Base-by-base conservation (phyloP, 768 basidiomycete species). In the Suillus alpinus region DNA sequence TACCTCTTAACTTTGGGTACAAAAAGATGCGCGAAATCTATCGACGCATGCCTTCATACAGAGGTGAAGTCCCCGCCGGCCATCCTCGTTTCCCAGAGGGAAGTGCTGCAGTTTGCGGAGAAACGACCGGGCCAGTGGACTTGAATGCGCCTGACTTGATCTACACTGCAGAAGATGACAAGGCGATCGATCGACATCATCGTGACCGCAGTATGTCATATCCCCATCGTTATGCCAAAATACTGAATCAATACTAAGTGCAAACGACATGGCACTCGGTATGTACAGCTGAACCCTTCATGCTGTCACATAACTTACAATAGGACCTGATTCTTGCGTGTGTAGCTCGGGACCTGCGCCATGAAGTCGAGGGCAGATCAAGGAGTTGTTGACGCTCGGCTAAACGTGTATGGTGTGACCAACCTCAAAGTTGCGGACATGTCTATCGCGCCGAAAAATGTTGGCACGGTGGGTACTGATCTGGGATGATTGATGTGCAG, bases 331-430 rank as follows among this genome's bases (percentile, higher is more conserved):
- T 72, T 68, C 59, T 74, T 50, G 16, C 32, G 34, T 44, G 2
- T 46, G 2, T 58, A 87, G 85, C 75, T 86, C 14, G 86, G 86
- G 43, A 88, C 86, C 0, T 88, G 86, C 61, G 81, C 86, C 1
- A 88, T 89, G 86, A 87, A 85, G 67, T 78, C 85, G 1, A 78
- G 80, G 20, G 77, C 81, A 18, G 58, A 78, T 47, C 81, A 81
- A 7, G 87, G 87, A 10, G 88, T 89, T 3, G 83, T 90, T 9
- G 85, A 89, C 65, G 53, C 80, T 34, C 74, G 73, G 20, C 71
- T 89, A 46, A 85, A 85, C 62, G 86, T 90, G 14, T 87, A 89
- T 62, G 86, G 85, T 0, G 77, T 83, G 1, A 63, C 74, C 64
- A 78, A 79, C 32, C 73, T 89, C 56, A 86, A 88, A 67, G 80